Evolutionary conservation across 768 basidiomycete genomes (phyloP), one percentile per base, ranked within the genome.

Genomic region (Panaeolus cyanescens): DNA sequence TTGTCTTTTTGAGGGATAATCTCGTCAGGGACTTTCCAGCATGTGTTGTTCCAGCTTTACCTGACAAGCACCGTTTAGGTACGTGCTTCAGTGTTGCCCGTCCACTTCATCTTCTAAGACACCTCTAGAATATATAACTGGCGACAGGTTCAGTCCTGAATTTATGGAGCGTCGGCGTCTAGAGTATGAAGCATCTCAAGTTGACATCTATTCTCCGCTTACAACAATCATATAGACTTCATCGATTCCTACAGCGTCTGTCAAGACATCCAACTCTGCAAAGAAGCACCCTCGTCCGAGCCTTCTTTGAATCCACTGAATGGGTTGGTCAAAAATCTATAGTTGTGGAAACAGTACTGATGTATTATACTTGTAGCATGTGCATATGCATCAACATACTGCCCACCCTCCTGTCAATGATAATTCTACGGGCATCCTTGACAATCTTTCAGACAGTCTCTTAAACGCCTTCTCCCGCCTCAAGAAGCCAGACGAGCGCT

Each of bases 231-330:
- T 60, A 13, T 67, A 99, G 97, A 64, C 85, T 99, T 8, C 90
- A 97, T 72, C 91, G 93, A 45, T 99, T 98, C 78, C 74, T 98
- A 37, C 87, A 96, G 71, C 89, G 97, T 32, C 76, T 99, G 61
- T 82, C 92, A n/a, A 86, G 93, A 32, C 97, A 99, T 72, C 96
- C 97, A 13, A 98, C 93, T 1, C 80, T 99, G 12, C 94, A 96
- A 72, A 84, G 97, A 55, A 92, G 92, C 63, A 91, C 90, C 8
- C 86, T 99, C 31, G 82, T 97, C n/a, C 88, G 91, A 7, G 92
- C 94, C 30, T 99, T 99, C 79, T 89, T 99, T 61, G 93, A 95
- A 72, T 96, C 95, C 3, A 92, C 93, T 32, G 97, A 99, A 96
- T 99, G 97, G 97, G 96, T 96, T 72, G 62, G 88, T 65, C 8